Conservation (phyloP, 2,329 filamentous ascomycete genomes). For the Chaetomium sp. region DNA sequence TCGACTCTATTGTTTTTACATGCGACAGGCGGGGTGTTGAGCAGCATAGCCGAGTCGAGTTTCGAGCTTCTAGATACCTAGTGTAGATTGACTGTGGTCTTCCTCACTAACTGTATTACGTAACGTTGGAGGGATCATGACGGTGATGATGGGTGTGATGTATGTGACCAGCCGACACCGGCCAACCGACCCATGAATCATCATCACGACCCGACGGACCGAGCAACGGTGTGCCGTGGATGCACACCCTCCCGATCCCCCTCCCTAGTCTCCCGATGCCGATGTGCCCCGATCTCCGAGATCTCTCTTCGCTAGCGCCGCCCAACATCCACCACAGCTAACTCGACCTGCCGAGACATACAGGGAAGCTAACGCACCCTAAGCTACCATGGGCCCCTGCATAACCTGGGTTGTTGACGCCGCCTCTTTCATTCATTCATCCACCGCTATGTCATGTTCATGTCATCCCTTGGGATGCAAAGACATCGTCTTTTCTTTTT, state of each 20-base stretch:
- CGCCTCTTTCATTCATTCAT: background rate
- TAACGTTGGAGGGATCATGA: background rate
- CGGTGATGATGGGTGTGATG: too few relatives aligned
- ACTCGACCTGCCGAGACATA: background rate
- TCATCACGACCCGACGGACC: background rate
- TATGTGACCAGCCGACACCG: too few relatives aligned
- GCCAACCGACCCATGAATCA: too few relatives aligned
- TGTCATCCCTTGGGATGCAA: background rate
- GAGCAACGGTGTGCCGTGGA: background rate
- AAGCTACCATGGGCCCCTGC: background rate
- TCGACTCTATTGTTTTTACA: background rate
- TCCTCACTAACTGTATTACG: background rate
- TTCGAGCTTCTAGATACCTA: background rate
- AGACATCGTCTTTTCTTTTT: background rate
- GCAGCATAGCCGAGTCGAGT: conserved; percentile 8
- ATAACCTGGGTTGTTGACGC: background rate
- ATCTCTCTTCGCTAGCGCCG: background rate
- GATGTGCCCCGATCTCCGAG: background rate
- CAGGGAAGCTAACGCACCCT: background rate
- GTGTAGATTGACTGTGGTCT: background rate
- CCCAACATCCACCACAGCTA: background rate
- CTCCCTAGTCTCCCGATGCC: background rate
- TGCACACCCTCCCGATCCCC: background rate
- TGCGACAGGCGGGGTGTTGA: background rate
- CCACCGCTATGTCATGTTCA: too few relatives aligned